A percentile compares a stretch with the other conserved stretches of the same genome.
phyloP scores from a whole-genome alignment of 768 basidiomycete genomes.

The Pisolithus tinctorius region DNA sequence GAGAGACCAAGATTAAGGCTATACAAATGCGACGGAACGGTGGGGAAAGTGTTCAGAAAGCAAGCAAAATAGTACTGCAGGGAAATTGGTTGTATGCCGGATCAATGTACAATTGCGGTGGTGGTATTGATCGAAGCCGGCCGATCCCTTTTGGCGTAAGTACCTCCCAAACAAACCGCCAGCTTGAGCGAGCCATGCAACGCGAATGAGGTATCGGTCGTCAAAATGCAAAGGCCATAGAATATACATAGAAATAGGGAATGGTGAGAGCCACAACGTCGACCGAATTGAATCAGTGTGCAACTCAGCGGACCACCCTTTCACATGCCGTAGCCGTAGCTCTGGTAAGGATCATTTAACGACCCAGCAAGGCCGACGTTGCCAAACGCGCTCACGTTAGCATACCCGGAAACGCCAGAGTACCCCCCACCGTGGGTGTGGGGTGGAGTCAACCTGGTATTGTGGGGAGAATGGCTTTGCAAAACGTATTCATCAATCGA shows the following conservation, averaged over 20 bases:
- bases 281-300: slow-evolving; percentile 3
- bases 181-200: slow-evolving; percentile 35
- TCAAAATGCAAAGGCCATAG: slow-evolving; percentile 27
- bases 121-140: slow-evolving; percentile 43
- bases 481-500: slow-evolving; percentile 79
- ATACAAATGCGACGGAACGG: slow-evolving; percentile 44
- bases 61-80: slow-evolving; percentile 31
- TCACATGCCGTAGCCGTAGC: slow-evolving; percentile 80
- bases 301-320: slow-evolving; percentile 14
- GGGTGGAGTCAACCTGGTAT: slow-evolving; percentile 52
- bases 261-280: slow-evolving; percentile 14
- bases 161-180: slow-evolving; percentile 31
- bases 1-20: slow-evolving; percentile 26
- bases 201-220: slow-evolving; percentile 25
- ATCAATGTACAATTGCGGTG: slow-evolving; percentile 65
- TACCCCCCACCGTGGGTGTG: slow-evolving; percentile 51
- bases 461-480: slow-evolving; percentile 65
- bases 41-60: slow-evolving; percentile 30
- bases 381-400: slow-evolving; percentile 49
- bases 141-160: slow-evolving; percentile 27
- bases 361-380: slow-evolving; percentile 42
- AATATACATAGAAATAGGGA: slow-evolving; percentile 33
- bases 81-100: slow-evolving; percentile 43
- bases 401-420: slow-evolving; percentile 45
- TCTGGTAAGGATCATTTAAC: slow-evolving; percentile 72